Evolutionary conservation across 2,329 filamentous ascomycete species (phyloP).

Genomic region (Cladosporium sp.): DNA sequence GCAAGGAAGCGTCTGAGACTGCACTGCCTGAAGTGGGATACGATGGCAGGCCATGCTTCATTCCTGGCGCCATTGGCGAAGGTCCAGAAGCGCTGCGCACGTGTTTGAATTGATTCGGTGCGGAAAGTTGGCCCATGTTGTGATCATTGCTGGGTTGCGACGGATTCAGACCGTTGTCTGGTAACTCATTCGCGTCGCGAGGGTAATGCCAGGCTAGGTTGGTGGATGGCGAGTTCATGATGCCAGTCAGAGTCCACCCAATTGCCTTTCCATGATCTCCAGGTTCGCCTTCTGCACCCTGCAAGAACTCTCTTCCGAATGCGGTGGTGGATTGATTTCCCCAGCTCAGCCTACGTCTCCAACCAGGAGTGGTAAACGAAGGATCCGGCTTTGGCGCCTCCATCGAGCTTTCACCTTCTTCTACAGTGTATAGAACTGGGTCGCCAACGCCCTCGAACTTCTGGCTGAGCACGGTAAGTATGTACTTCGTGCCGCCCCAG

Average conservation of each 20-base stretch:
- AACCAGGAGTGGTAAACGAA: constrained; percentile 53
- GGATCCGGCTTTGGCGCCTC: constrained; percentile 53
- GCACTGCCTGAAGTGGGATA: constrained; percentile 16
- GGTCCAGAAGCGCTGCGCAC: constrained; percentile 9
- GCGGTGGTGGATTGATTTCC: constrained; percentile 26
- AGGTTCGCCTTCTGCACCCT: constrained; percentile 11
- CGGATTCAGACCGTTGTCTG: not conserved
- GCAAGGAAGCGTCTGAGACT: constrained; percentile 25
- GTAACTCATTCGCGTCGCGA: constrained; percentile 40
- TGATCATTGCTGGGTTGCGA: constrained; percentile 15
- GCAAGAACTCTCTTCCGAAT: constrained; percentile 18
- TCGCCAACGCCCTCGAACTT: constrained; percentile 86
- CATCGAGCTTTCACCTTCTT: constrained; percentile 74
- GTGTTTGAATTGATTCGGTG: not conserved
- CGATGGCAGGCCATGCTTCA: constrained; percentile 1
- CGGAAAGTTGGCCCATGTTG: constrained; percentile 22
- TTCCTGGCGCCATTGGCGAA: not conserved
- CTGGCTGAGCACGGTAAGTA: constrained; percentile 80
- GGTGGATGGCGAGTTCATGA: constrained; percentile 80
- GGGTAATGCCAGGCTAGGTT: constrained; percentile 81
- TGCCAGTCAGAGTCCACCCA: constrained; percentile 85
- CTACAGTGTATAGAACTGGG: constrained; percentile 62
- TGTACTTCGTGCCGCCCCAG: constrained; percentile 86
- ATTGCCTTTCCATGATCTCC: constrained; percentile 51
- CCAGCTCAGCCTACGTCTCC: constrained; percentile 50